Conservation (phyloP, 1,284 basidiomycete species). For the Papiliotrema nemorosa region DNA sequence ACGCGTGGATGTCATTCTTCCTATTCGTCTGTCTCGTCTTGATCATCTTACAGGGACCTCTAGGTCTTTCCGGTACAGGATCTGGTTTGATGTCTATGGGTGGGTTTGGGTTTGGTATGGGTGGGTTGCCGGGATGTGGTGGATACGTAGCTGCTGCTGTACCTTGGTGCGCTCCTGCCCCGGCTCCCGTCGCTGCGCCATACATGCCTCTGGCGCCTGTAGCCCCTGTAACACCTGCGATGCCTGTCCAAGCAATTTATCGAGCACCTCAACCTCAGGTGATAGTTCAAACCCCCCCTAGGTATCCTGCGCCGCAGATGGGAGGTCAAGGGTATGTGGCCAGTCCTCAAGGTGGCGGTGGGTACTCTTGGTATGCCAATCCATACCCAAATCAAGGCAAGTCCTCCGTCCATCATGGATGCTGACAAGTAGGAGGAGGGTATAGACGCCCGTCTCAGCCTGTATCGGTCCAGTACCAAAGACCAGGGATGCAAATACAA, state of each 20-base stretch:
- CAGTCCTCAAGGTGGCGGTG: conserved; percentile 21
- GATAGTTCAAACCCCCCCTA: neutral
- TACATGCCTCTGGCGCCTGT: neutral
- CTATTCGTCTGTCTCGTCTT: conserved; percentile 37
- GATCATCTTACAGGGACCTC: conserved; percentile 39
- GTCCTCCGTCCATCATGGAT: neutral
- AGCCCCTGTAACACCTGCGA: neutral
- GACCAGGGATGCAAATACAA: conserved; percentile 30
- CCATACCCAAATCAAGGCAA: conserved; percentile 6
- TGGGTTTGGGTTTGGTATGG: conserved; percentile 3
- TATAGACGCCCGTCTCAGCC: neutral
- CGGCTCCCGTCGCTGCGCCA: neutral
- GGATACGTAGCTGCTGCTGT: conserved; percentile 23
- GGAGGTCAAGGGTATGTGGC: conserved; percentile 32
- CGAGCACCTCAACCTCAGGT: conserved; percentile 2
- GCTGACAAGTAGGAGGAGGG: neutral
- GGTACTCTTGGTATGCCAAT: conserved; percentile 38
- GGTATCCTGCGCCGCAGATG: conserved; percentile 15
- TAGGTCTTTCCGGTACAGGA: conserved; percentile 25
- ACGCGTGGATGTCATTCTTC: conserved; percentile 42
- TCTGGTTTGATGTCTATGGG: neutral
- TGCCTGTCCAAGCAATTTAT: neutral
- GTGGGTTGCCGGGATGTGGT: conserved; percentile 28
- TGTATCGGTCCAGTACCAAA: conserved; percentile 28
- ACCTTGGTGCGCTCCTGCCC: conserved; percentile 29